Evolutionary conservation across 768 basidiomycete genomes (phyloP).

Genomic region (Mycena metata): DNA sequence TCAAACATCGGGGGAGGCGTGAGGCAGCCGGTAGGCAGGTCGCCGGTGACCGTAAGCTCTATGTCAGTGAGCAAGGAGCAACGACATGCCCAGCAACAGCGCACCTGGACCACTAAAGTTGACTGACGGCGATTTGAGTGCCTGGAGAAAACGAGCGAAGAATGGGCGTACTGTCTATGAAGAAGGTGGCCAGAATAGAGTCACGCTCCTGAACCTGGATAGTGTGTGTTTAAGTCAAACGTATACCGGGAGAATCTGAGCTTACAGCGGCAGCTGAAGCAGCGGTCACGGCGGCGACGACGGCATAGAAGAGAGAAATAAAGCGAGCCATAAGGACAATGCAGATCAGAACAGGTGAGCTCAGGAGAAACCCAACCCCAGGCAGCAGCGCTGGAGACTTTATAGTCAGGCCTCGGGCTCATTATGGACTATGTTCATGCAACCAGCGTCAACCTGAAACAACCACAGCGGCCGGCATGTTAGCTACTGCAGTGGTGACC

Average conservation of each 20-base stretch:
- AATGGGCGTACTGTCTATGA: too few relatives aligned
- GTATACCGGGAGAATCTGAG: conserved; percentile 14
- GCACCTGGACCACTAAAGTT: too few relatives aligned
- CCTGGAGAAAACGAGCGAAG: too few relatives aligned
- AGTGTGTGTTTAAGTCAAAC: conserved; percentile 10
- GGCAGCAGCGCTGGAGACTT: too few relatives aligned
- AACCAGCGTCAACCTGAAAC: background rate
- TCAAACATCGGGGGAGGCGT: background rate
- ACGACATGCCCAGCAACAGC: conserved; percentile 1
- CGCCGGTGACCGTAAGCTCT: background rate
- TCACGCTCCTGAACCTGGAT: too few relatives aligned
- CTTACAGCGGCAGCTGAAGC: conserved; percentile 9
- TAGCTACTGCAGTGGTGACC: background rate
- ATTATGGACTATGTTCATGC: background rate
- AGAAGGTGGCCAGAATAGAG: too few relatives aligned
- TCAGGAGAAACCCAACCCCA: too few relatives aligned
- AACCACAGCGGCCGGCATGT: background rate
- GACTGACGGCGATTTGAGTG: too few relatives aligned
- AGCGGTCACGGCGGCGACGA: background rate
- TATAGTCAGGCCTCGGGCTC: too few relatives aligned
- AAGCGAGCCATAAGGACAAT: conserved; percentile 17
- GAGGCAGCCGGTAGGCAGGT: conserved; percentile 10
- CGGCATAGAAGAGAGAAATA: conserved; percentile 4
- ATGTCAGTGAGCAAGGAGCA: conserved; percentile 9
- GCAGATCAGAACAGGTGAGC: too few relatives aligned